Evolutionary conservation across 371 early-diverging fungal genomes (phyloP).

Genomic region (Zychaea mexicana): DNA sequence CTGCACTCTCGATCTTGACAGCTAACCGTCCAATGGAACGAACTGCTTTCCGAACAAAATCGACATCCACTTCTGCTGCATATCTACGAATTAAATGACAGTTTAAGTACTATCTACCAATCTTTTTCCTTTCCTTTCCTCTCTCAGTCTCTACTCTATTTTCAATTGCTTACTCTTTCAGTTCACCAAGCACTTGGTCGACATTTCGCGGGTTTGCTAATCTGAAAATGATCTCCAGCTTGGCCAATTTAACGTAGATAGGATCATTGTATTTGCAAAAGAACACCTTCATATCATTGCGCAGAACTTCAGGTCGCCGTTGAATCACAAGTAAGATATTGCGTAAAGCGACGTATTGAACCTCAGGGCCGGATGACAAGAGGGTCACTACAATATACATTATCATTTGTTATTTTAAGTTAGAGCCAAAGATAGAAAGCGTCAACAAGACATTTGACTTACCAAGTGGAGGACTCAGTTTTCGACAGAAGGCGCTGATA

Average conservation of each 20-base stretch:
- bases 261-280: conserved; percentile 99
- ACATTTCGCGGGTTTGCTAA: conserved; percentile 84
- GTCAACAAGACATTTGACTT: neutral
- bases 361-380: conserved; percentile 86
- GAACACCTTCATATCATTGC: conserved; percentile 92
- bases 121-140: neutral
- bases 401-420: no score
- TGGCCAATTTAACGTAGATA: conserved; percentile 95
- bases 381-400: conserved; percentile 71
- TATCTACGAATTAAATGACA: conserved; percentile 54
- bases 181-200: conserved; percentile 90
- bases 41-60: conserved; percentile 93
- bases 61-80: conserved; percentile 96
- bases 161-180: conserved; percentile 72
- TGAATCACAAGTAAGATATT: conserved; percentile 96
- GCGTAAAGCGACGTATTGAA: conserved; percentile 95
- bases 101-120: neutral
- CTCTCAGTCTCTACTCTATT: no score
- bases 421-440: neutral
- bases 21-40: conserved; percentile 93
- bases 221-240: conserved; percentile 93
- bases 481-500: conserved; percentile 56
- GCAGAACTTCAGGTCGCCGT: conserved; percentile 86
- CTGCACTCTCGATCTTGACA: conserved; percentile 86
- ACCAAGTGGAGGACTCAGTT: conserved; percentile 29